Base-by-base conservation (phyloP, 495 filamentous ascomycete genomes). In the Terfezia boudieri region DNA sequence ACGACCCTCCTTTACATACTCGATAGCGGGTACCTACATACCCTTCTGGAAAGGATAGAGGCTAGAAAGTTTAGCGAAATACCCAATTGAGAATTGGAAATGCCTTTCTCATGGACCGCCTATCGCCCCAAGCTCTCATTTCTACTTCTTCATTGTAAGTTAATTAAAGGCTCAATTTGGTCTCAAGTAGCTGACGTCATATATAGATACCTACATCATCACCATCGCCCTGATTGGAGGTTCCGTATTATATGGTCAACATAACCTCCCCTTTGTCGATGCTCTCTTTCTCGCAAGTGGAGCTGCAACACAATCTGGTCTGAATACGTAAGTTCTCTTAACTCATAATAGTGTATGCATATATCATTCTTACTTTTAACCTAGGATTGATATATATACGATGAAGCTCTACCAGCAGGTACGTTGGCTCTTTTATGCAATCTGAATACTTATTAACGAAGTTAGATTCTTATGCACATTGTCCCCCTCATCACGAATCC, bases 231-330 rank as follows among this genome's bases (percentile, higher is more conserved):
- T 99, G 37, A 14, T 86, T 49, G 80, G 79, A 6, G 93, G 87
- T 2, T 64, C 95, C 56, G 70, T 94, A 9, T 61, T 96, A 14
- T 94, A 75, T 56, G 71, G 74, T n/a, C 55, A 66, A 16, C 68
- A 67, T 35, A 63, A 57, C 43, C 63, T 99, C 43, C 57, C 67
- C 8, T 99, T 92, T 61, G 84, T 88, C 57, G 87, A 99, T 73
- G 84, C 87, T 12, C 75, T 99, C 16, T 86, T 94, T 71, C 82
- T 93, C 57, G 73, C 81, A 11, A 74, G 73, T 56, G 87, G 92
- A 12, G 73, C 81, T 37, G 77, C 83, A 54, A 95, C 88, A 1
- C 90, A 99, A 66, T 89, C 84, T 51, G 90, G 90, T 0, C 70
- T 99, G 56, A 98, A 98, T 67, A 81, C 86, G 59, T 76, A 64